A percentile compares a stretch with the other conserved stretches of the same genome.
phyloP scores from a whole-genome alignment of 805 yeast species.

The Kodamaea neixiangensis region DNA sequence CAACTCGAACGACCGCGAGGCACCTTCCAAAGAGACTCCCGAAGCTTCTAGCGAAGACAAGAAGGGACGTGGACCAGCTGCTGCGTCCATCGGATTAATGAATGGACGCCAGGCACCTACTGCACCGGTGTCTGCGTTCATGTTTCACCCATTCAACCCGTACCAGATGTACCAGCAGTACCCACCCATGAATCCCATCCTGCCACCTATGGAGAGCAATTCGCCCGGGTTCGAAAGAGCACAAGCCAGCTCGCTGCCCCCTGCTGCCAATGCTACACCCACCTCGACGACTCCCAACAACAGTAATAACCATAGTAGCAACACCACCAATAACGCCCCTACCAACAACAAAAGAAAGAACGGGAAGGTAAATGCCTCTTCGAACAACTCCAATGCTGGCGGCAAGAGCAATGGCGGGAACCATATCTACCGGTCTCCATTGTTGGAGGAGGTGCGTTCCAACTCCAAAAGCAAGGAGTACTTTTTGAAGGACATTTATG shows the following conservation, averaged over 20 bases:
- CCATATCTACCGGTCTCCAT: conserved; percentile 71
- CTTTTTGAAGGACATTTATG: conserved; percentile 71
- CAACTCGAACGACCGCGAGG: neutral
- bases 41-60: conserved; percentile 7
- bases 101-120: conserved; percentile 28
- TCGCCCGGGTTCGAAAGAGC: conserved; percentile 7
- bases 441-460: conserved; percentile 81
- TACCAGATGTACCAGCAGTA: conserved; percentile 39
- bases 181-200: conserved; percentile 17
- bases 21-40: conserved; percentile 1
- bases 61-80: conserved; percentile 12
- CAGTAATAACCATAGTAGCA: conserved; percentile 7
- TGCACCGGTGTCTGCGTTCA: conserved; percentile 30
- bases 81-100: conserved; percentile 32
- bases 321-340: neutral
- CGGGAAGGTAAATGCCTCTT: conserved; percentile 8
- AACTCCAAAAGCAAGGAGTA: conserved; percentile 59
- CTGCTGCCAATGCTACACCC: conserved; percentile 17
- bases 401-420: conserved; percentile 26
- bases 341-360: conserved; percentile 24
- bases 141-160: conserved; percentile 54
- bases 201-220: conserved; percentile 3
- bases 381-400: conserved; percentile 11
- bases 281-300: conserved; percentile 6
- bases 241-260: conserved; percentile 15